These are phyloP conservation scores for Fistulinella cinereoalba DNA, from an alignment of 1,284 basidiomycete species.

Conservation along the genomic window DNA sequence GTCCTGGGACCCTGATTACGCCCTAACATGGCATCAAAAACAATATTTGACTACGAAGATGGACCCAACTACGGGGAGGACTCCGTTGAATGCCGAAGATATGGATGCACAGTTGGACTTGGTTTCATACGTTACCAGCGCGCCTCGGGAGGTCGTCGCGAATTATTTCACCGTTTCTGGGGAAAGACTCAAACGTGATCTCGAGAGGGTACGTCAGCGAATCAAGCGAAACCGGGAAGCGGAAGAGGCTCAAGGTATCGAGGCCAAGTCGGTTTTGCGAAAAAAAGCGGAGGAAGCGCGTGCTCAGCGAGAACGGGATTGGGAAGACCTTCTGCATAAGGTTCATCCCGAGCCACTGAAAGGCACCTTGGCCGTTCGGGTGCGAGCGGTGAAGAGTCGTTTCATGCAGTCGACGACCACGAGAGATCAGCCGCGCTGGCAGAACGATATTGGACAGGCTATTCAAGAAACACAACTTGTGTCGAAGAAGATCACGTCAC, in stretches of 20 bases:
- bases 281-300: constrained; percentile 57
- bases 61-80: constrained; percentile 42
- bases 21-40: constrained; percentile 63
- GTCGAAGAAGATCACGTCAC: constrained; percentile 40
- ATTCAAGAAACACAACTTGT: constrained; percentile 53
- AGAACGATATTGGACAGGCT: constrained; percentile 53
- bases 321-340: constrained; percentile 54
- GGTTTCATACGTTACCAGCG: constrained; percentile 53
- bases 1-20: constrained; percentile 60
- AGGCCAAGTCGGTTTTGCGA: constrained; percentile 49
- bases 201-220: constrained; percentile 40
- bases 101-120: constrained; percentile 40
- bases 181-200: constrained; percentile 40
- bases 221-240: constrained; percentile 28
- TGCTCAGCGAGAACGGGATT: constrained; percentile 56
- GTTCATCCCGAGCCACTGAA: constrained; percentile 53
- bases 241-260: constrained; percentile 39
- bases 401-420: constrained; percentile 56
- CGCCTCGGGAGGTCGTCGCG: constrained; percentile 50
- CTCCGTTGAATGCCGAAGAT: constrained; percentile 51
- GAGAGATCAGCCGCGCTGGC: constrained; percentile 56
- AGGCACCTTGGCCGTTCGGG: constrained; percentile 45
- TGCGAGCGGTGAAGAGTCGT: constrained; percentile 50
- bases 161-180: constrained; percentile 44
- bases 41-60: constrained; percentile 57